A percentile compares a stretch with the other conserved stretches of the same genome.
Conservation (phyloP, 2,329 filamentous ascomycete genomes). For the Sporothrix luriei region DNA sequence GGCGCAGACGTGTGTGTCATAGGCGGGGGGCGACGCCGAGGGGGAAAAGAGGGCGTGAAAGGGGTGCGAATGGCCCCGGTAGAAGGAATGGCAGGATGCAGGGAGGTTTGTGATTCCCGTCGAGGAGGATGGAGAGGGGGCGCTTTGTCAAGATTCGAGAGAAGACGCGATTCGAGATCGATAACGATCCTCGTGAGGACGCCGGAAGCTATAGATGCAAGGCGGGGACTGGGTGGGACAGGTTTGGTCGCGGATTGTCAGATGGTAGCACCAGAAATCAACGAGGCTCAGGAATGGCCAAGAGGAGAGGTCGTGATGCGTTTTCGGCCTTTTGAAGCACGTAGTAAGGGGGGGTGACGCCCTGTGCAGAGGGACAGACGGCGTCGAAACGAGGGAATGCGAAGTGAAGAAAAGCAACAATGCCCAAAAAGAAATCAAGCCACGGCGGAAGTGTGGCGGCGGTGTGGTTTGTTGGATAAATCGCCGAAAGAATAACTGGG, state of each 20-base stretch:
- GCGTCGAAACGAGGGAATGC: slow-evolving; percentile 22
- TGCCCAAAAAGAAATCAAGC: slow-evolving; percentile 20
- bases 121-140: not conserved
- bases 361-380: not conserved
- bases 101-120: not conserved
- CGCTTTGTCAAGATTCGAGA: not conserved
- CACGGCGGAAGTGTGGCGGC: not conserved
- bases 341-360: slow-evolving; percentile 8
- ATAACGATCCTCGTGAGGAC: not conserved
- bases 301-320: not conserved
- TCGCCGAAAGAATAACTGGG: not conserved
- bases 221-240: not conserved
- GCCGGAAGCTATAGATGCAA: not conserved
- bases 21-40: slow-evolving; percentile 16
- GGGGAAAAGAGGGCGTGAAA: not conserved
- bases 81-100: not conserved
- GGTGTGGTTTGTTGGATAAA: not conserved
- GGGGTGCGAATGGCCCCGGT: not conserved
- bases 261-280: not conserved
- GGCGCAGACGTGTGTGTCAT: slow-evolving; percentile 25
- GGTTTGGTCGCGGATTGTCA: not conserved
- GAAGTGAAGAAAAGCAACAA: slow-evolving; percentile 17
- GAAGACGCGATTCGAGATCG: slow-evolving; percentile 7
- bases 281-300: not conserved
- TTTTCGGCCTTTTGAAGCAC: slow-evolving; percentile 12